These are phyloP conservation scores for Byssothecium circinans DNA, from an alignment of 2,329 filamentous ascomycete species.

Conservation along the genomic window DNA sequence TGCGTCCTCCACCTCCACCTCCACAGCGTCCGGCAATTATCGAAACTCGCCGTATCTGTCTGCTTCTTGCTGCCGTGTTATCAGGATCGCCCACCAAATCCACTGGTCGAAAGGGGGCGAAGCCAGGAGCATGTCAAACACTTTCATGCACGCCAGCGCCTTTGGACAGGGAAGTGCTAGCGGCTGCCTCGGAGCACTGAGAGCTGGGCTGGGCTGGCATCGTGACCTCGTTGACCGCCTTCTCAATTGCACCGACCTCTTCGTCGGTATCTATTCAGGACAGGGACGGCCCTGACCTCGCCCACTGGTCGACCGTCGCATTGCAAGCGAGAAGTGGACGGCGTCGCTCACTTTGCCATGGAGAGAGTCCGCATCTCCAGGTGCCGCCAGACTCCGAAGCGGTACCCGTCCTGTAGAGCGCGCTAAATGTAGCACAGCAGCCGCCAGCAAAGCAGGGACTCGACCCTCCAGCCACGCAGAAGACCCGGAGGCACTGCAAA, in stretches of 20 bases:
- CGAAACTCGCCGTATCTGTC: not conserved
- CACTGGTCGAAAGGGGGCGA: slow-evolving; percentile 11
- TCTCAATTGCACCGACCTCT: not conserved
- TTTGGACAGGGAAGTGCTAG: not conserved
- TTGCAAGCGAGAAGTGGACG: not conserved
- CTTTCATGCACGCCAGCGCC: slow-evolving; percentile 6
- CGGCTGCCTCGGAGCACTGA: not conserved
- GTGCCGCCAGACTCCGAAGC: not conserved
- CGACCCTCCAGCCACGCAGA: not conserved
- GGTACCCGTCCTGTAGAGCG: not conserved
- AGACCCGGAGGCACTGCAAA: too few species aligned
- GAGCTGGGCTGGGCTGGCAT: too few species aligned
- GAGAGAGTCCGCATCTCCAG: too few species aligned
- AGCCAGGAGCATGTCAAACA: slow-evolving; percentile 10
- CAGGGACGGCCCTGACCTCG: not conserved
- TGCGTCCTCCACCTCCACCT: not conserved
- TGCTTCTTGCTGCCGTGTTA: too few species aligned
- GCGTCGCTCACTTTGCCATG: too few species aligned
- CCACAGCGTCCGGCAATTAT: too few species aligned
- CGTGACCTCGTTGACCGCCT: slow-evolving; percentile 18
- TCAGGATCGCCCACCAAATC: not conserved
- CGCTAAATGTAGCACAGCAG: not conserved
- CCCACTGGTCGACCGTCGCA: not conserved
- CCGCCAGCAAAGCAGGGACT: not conserved
- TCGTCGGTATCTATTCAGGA: not conserved